phyloP scores from a whole-genome alignment of 2,329 filamentous ascomycete genomes.

The Claviceps africana region DNA sequence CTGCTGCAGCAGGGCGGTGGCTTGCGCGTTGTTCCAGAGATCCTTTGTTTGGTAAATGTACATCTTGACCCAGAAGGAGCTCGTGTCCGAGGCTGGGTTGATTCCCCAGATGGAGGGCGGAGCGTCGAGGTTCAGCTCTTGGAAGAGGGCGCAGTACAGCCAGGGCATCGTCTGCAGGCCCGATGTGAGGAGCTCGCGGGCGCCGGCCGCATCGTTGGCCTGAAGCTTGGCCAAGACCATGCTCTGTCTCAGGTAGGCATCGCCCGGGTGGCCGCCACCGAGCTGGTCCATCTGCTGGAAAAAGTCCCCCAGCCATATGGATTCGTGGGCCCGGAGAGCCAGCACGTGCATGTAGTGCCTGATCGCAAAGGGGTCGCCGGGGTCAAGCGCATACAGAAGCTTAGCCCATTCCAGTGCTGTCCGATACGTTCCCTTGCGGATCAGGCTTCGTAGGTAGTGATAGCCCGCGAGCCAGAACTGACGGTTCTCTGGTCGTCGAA shows the following conservation, averaged over 20 bases:
- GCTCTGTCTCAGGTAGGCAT: conserved; percentile 61
- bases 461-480: conserved; percentile 86
- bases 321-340: conserved; percentile 67
- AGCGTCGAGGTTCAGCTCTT: conserved; percentile 62
- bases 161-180: conserved; percentile 69
- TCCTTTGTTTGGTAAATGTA: conserved; percentile 68
- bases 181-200: conserved; percentile 47
- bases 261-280: conserved; percentile 21
- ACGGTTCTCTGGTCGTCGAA: conserved; percentile 70
- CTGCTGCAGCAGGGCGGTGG: conserved; percentile 53
- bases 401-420: conserved; percentile 93
- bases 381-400: conserved; percentile 61
- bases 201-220: conserved; percentile 49
- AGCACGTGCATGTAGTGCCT: conserved; percentile 70
- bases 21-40: conserved; percentile 71
- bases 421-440: conserved; percentile 83
- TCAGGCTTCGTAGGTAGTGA: conserved; percentile 73
- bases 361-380: conserved; percentile 70
- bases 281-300: conserved; percentile 30
- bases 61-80: conserved; percentile 54
- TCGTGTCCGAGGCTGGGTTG: conserved; percentile 47
- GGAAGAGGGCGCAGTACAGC: conserved; percentile 69
- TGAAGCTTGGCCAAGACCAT: conserved; percentile 64
- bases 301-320: conserved; percentile 61
- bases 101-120: conserved; percentile 76